Evolutionary conservation across 2,329 filamentous ascomycete genomes (phyloP), one percentile per base, ranked within the genome.

Genomic region (Colletotrichum sp.): DNA sequence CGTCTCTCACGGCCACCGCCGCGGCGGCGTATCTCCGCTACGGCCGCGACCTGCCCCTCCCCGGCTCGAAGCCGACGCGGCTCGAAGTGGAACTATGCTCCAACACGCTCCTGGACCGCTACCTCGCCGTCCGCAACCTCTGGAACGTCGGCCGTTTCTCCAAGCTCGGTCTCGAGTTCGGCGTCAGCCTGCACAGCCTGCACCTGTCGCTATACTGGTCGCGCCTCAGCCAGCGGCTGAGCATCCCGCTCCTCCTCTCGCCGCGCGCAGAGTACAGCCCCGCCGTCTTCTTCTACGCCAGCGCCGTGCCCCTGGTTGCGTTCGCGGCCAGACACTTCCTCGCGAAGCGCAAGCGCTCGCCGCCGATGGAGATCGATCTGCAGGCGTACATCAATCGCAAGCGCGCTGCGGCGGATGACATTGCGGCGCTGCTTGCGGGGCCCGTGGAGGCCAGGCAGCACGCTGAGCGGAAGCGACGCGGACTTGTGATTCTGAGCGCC

Each of bases 121-220:
- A 85, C 76, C 78, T 89, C 5, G 86, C 87, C 30, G 77, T 89
- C 52, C 86, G 88, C 6, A 86, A 85, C 61, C 82, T 89, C 66
- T 87, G 82, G 78, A 83, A 82, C 48, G 78, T 85, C 60, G 86
- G 87, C 43, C 80, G 82, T 10, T 85, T 85, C 78, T 84, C 86
- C 62, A 85, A 83, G 56, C 76, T 87, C 18, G 88, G 88, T 13
- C 79, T 89, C 39, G 88, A 89, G 72, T 76, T 89, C 15, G 86
- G 85, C 18, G 77, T 88, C 43, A 85, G 84, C 66, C 80, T 81
- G 4, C 82, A 83, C 76, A 85, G 83, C 71, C 77, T 88, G n/a
- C 84, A 88, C 72, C 73, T 89, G 60, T 88, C 87, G 12, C 79
- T 88, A 3, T 88, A 88, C 81, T 88, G 86, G 86, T 87, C 87